These are phyloP conservation scores for Rosellinia necatrix DNA, from an alignment of 2,329 filamentous ascomycete species.

Conservation along the genomic window DNA sequence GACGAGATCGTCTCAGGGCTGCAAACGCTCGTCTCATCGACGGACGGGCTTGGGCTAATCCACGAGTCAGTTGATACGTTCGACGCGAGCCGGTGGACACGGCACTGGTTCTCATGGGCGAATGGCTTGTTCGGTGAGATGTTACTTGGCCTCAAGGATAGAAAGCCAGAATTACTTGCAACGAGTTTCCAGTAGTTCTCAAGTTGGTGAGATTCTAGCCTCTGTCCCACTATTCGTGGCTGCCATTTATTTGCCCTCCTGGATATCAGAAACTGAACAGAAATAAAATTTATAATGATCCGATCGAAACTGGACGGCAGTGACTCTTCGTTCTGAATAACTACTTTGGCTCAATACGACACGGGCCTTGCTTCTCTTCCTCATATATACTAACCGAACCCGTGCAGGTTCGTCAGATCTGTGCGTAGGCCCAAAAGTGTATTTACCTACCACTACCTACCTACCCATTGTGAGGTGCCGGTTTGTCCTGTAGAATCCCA, in stretches of 20 bases:
- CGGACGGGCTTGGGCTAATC: conserved; percentile 44
- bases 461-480: conserved; percentile 5
- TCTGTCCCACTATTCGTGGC: background rate
- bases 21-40: conserved; percentile 39
- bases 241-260: background rate
- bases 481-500: background rate
- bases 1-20: conserved; percentile 44
- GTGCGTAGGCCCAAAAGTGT: conserved; percentile 1
- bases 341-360: conserved; percentile 2
- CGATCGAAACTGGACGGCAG: background rate
- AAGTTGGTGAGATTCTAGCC: background rate
- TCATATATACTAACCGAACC: too few relatives aligned
- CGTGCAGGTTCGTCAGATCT: too few relatives aligned
- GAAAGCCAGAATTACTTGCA: conserved; percentile 69
- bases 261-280: background rate
- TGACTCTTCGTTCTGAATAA: background rate
- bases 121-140: conserved; percentile 44
- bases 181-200: conserved; percentile 51
- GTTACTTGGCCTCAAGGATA: conserved; percentile 58
- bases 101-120: conserved; percentile 48
- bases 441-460: conserved; percentile 7
- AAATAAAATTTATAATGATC: background rate
- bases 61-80: conserved; percentile 50
- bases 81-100: conserved; percentile 44
- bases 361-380: background rate